A percentile compares a stretch with the other conserved stretches of the same genome.
These are phyloP conservation scores for Terana coerulea DNA, from an alignment of 768 basidiomycete species.

Conservation along the genomic window DNA sequence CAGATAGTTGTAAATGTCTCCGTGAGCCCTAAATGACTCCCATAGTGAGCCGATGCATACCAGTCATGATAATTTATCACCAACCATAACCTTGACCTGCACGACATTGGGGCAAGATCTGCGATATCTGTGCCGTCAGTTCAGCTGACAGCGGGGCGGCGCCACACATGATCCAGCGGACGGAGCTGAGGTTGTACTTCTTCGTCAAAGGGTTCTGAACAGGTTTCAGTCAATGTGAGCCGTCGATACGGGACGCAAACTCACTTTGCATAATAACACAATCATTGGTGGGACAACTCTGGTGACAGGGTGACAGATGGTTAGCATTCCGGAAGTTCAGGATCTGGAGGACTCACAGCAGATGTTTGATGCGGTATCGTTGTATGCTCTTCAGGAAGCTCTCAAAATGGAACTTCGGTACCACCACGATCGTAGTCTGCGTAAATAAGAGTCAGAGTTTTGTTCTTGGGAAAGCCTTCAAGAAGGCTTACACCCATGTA, in stretches of 20 bases:
- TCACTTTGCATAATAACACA: conserved; percentile 31
- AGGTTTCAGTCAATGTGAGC: not conserved
- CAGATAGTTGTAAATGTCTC: conserved; percentile 53
- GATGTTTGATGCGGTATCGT: conserved; percentile 28
- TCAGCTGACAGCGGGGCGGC: conserved; percentile 33
- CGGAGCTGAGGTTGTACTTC: conserved; percentile 28
- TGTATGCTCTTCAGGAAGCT: conserved; percentile 31
- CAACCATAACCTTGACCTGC: conserved; percentile 59
- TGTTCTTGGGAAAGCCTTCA: conserved; percentile 42
- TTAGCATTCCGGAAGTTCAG: too few species aligned
- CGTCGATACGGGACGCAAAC: not conserved
- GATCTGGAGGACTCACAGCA: conserved; percentile 28
- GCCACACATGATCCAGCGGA: conserved; percentile 27
- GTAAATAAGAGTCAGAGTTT: not conserved
- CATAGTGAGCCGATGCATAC: not conserved
- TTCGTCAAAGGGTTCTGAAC: conserved; percentile 26
- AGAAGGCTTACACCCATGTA: conserved; percentile 45
- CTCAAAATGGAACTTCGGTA: conserved; percentile 27
- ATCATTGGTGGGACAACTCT: conserved; percentile 31
- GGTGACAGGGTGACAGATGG: not conserved
- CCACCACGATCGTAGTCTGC: conserved; percentile 26
- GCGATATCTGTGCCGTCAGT: conserved; percentile 38
- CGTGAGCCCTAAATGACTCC: conserved; percentile 51
- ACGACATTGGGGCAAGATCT: conserved; percentile 47
- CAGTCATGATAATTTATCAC: not conserved